Base-by-base conservation (phyloP, 1,284 basidiomycete species). In the Malassezia sp. region DNA sequence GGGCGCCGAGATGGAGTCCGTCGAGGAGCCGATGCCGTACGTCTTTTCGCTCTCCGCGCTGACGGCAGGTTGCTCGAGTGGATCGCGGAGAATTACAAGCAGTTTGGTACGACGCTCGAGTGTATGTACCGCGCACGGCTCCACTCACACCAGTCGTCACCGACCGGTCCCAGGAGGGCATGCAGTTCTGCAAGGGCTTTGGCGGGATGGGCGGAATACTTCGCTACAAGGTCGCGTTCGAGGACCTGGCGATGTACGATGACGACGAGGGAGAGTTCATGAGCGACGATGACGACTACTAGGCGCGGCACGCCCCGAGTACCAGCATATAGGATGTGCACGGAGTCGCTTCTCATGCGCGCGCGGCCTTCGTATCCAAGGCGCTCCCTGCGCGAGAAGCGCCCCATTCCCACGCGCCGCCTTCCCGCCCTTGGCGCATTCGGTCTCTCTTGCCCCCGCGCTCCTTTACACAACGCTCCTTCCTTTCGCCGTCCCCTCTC, bases 61-160 rank as follows among this genome's bases (percentile, higher is more conserved):
- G n/a, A n/a, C n/a, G n/a, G n/a, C n/a, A n/a, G n/a, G n/a, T 49
- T 70, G 1, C 45, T 70, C 10, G 67, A 97, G 72, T 97, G 93
- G 93, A 88, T 97, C 67, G 84, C 93, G 29, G 93, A 97, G 67
- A 89, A 90, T 72, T 97, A 97, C 78, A 89, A 87, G 71, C 84
- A 90, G 38, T 97, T 96, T 69, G 93, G 91, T 57, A 85, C 90
- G 48, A 83, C 83, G 59, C 81, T 96, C 53, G 91, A 96, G 60
- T 77, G 75, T 54, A 59, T 27, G 35, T 34, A 17, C 26, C n/a
- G n/a, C n/a, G n/a, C 14, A 6, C 4, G 14, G 11, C 5, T 21
- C n/a, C 14, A 12, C 21, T 22, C 21, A 26, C 42, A 20, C 11
- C 32, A 30, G 35, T 65, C 24, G 66, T 61, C 38, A 61, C 63